phyloP scores from a whole-genome alignment of 1,139 yeast genomes.

The Candida gigantensis region DNA sequence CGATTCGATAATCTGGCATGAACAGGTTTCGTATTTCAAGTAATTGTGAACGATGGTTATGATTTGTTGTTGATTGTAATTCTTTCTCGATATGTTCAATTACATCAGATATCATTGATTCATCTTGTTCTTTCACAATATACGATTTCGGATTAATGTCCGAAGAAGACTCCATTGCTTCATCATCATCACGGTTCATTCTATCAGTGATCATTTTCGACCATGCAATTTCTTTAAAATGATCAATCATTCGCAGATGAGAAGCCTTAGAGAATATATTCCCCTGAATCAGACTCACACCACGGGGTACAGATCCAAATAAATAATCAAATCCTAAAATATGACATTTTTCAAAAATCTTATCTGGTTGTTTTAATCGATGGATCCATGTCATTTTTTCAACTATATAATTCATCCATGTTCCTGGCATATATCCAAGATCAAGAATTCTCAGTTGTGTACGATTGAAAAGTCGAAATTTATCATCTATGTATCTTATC shows the following conservation, averaged over 20 bases:
- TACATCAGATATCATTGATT: constrained; percentile 20
- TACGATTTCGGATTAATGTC: constrained; percentile 23
- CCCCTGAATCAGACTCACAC: constrained; percentile 83
- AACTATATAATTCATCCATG: constrained; percentile 84
- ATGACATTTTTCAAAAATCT: constrained; percentile 58
- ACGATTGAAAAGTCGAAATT: constrained; percentile 28
- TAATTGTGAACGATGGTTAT: not conserved
- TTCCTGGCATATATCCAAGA: constrained; percentile 91
- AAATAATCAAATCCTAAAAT: constrained; percentile 85
- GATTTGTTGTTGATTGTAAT: constrained; percentile 2
- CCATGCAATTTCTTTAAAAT: constrained; percentile 49
- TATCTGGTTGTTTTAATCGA: constrained; percentile 38
- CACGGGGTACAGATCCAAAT: constrained; percentile 75
- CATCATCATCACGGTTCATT: too few species aligned
- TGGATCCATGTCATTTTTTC: constrained; percentile 30
- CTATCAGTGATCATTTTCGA: too few species aligned
- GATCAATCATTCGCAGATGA: constrained; percentile 58
- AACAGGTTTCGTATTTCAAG: not conserved
- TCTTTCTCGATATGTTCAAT: constrained; percentile 18
- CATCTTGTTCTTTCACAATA: constrained; percentile 30
- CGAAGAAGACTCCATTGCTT: not conserved
- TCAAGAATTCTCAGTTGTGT: constrained; percentile 35
- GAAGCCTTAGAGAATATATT: constrained; percentile 71
- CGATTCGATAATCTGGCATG: constrained; percentile 28
- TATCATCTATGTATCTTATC: constrained; percentile 29